Evolutionary conservation across 306 rosid species (phyloP), one percentile per base, ranked within the genome.

Genomic region (Trifolium pratense): DNA sequence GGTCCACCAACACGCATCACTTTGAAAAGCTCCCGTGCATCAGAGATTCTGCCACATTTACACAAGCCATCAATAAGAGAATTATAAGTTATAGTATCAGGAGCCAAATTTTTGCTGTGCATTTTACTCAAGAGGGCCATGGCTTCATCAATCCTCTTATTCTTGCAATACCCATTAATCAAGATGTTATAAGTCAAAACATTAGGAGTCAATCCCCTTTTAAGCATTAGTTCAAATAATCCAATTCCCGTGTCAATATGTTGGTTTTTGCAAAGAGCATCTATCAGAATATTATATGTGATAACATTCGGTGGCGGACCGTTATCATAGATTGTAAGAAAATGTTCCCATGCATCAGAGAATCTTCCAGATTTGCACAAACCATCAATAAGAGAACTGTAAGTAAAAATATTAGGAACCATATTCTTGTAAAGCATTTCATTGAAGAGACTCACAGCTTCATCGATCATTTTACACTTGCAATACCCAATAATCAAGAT

Each of bases 401-500:
- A 81, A 14, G 71, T 71, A 37, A 76, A 15, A 23, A 49, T 66
- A 57, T 76, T 40, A 40, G 75, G 79, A 76, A 58, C 55, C 37
- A 76, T 25, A 49, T 71, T 56, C 29, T 9, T 62, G 52, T 6
- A 34, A 25, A 6, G 45, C 70, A 81, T 65, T 58, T 66, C 68
- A 15, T 71, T 37, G 69, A 76, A 66, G 16, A 81, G 70, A 55
- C 48, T 68, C 71, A 77, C 12, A 13, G 85, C 85, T 69, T 84
- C 82, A 52, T 73, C 72, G 5, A 80, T 60, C 48, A 45, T 68
- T 48, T 68, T 56, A 53, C 23, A 68, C 68, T 77, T 80, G 63
- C 80, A 80, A 69, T 84, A 74, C 18, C 75, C 84, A 71, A 71
- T 39, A 60, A 81, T 76, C 81, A 81, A 71, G 31, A 81, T 71